phyloP scores from a whole-genome alignment of 2,329 filamentous ascomycete species.

The Fusarium sacchari region DNA sequence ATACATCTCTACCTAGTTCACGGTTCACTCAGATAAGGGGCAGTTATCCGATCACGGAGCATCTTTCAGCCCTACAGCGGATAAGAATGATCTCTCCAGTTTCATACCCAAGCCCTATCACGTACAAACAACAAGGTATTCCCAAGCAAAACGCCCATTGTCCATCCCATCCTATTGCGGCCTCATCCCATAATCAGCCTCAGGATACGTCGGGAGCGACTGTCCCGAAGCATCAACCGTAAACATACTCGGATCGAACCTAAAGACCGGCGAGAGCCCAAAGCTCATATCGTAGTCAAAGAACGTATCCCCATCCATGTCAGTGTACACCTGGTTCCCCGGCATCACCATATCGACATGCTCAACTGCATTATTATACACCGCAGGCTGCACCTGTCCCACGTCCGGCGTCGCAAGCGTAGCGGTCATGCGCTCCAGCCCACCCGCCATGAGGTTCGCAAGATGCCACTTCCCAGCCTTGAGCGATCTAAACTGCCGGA shows the following conservation, averaged over 20 bases:
- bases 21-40: not conserved
- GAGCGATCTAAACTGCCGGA: constrained; percentile 53
- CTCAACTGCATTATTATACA: constrained; percentile 25
- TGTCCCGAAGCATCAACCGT: constrained; percentile 40
- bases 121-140: constrained; percentile 7
- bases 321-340: constrained; percentile 36
- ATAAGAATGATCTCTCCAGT: not conserved
- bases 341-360: constrained; percentile 27
- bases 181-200: constrained; percentile 37
- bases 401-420: constrained; percentile 20
- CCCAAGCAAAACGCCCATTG: not conserved
- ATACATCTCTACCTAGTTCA: not conserved
- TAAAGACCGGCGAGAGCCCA: constrained; percentile 43
- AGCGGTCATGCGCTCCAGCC: constrained; percentile 54
- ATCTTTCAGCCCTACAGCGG: not conserved
- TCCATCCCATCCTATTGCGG: constrained; percentile 6
- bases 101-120: not conserved
- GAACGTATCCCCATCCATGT: constrained; percentile 42
- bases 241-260: constrained; percentile 43
- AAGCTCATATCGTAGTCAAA: constrained; percentile 47
- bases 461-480: constrained; percentile 58
- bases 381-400: not conserved
- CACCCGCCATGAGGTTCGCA: constrained; percentile 59
- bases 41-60: not conserved
- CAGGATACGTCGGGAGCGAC: constrained; percentile 38